Conservation (phyloP, 169 alveolate genomes). For the Theileria sp. region DNA sequence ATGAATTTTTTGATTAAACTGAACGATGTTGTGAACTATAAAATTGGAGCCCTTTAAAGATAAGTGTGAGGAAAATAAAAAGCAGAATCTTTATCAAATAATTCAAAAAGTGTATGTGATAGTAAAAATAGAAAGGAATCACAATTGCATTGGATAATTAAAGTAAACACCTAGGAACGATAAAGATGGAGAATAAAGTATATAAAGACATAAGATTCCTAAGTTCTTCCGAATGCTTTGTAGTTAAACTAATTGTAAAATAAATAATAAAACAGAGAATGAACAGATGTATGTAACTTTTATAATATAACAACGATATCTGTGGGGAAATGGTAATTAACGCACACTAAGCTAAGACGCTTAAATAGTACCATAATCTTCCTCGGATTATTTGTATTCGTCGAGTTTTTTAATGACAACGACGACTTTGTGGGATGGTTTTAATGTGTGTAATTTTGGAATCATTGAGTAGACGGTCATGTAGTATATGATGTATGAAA, state of each 20-base stretch:
- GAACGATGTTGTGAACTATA: not conserved
- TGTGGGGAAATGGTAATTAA: slow-evolving; percentile 4
- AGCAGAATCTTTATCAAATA: not conserved
- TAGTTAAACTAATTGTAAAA: not conserved
- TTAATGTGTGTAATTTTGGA: not conserved
- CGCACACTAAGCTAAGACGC: slow-evolving; percentile 2
- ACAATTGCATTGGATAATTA: not conserved
- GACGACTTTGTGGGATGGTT: not conserved
- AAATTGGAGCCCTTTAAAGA: not conserved
- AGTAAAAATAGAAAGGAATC: not conserved
- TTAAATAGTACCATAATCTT: not conserved
- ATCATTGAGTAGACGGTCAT: not conserved
- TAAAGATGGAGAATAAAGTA: not conserved
- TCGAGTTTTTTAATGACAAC: not conserved
- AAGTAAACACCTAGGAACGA: not conserved
- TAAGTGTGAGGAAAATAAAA: not conserved
- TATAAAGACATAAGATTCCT: slow-evolving; percentile 3
- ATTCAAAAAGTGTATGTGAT: not conserved
- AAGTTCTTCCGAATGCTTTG: not conserved
- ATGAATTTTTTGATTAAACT: not conserved
- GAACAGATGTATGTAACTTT: not conserved
- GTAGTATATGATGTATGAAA: not conserved
- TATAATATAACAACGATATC: not conserved
- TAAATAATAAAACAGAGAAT: not conserved
- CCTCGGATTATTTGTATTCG: not conserved